Base-by-base conservation (phyloP, 2,329 filamentous ascomycete genomes). In the Esteya vermicola region DNA sequence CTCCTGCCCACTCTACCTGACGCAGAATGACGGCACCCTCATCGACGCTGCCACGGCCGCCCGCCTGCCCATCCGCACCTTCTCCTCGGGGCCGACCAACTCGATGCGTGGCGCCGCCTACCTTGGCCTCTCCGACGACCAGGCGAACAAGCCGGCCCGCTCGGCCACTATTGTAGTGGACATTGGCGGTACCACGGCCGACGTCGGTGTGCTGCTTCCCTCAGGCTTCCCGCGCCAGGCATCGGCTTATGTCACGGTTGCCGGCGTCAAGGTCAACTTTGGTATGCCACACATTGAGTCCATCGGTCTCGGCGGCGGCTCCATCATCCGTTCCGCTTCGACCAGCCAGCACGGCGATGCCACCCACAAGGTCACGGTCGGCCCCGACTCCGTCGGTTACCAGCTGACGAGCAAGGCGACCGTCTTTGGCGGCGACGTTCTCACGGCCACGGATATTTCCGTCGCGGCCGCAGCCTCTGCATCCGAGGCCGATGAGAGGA, bases 171-270 rank as follows among this genome's bases (percentile, higher is more conserved):
- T 80, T 59, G 75, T 81, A 0, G 68, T 80, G 2, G 77, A 81
- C 48, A 71, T 81, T 39, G 77, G 77, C 1, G 76, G 77, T 3
- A 81, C 77, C 0, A 81, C 76, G 0, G 71, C 74, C 0, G 77
- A 81, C 47, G 71, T 78, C 10, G 75, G 77, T 0, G 54, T 78
- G 0, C 53, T 81, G 4, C 62, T 75, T 7, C 62, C 68, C 0
- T 78, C 70, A 36, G 76, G 77, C 0, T 76, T 81, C 37, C 78
- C 77, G 0, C 63, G 75, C 25, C 72, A 78, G 51, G 68, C 72
- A 37, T 70, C 74, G 6, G 72, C 74, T 0, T 79, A 75, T 45
- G 75, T 70, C 26, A 67, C 77, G 25, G 58, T 81, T 3, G 70
- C 70, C 0, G 77, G 76, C 0, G 71, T 81, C 2, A 63, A 73